phyloP scores from a whole-genome alignment of 805 yeast genomes.

The Zygosaccharomyces bailii region DNA sequence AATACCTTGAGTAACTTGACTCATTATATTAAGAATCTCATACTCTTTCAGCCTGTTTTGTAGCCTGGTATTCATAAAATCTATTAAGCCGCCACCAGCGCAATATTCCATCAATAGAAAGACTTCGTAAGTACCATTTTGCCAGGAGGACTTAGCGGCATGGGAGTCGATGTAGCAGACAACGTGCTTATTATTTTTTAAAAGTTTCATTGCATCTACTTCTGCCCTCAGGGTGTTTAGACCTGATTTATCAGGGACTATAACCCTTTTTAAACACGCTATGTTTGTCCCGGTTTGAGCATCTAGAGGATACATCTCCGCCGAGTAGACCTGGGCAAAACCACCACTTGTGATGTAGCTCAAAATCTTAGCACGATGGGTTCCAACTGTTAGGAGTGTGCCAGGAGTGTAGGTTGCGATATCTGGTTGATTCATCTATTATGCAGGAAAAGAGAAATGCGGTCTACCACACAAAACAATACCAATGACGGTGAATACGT shows the following conservation, averaged over 20 bases:
- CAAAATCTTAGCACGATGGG: conserved; percentile 66
- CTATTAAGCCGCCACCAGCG: conserved; percentile 69
- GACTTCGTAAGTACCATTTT: conserved; percentile 65
- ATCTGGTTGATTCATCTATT: conserved; percentile 46
- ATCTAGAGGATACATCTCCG: conserved; percentile 60
- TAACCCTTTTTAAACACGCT: conserved; percentile 92
- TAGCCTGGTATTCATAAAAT: conserved; percentile 72
- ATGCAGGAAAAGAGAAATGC: not conserved
- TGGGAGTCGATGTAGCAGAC: conserved; percentile 94
- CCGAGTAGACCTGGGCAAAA: conserved; percentile 90
- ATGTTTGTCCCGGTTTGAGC: conserved; percentile 44
- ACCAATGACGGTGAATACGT: not conserved
- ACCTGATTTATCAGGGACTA: conserved; percentile 85
- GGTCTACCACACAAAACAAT: conserved; percentile 3
- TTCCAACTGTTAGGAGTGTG: conserved; percentile 75
- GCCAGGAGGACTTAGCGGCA: conserved; percentile 65
- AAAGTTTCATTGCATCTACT: conserved; percentile 93
- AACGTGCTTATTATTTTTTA: conserved; percentile 71
- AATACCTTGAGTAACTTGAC: conserved; percentile 67
- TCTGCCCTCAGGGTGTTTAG: conserved; percentile 84
- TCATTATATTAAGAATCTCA: conserved; percentile 66
- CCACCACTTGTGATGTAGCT: conserved; percentile 87
- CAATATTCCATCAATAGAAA: conserved; percentile 79
- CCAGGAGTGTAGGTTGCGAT: conserved; percentile 70
- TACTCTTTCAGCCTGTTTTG: conserved; percentile 62